Base-by-base conservation (phyloP, 768 basidiomycete species). In the Kwoniella newhampshirensis region DNA sequence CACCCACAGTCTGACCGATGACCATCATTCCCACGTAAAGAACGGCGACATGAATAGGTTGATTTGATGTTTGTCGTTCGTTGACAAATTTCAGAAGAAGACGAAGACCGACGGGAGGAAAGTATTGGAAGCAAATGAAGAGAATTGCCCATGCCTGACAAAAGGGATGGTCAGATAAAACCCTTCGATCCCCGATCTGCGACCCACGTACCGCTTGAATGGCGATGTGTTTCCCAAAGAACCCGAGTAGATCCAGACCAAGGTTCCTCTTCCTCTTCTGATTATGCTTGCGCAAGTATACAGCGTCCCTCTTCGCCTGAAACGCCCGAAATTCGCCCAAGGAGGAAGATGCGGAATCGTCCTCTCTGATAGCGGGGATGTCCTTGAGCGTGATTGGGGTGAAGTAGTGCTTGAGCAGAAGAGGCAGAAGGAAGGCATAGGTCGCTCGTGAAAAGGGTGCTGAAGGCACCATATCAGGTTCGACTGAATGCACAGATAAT, bases 21-120 rank as follows among this genome's bases (percentile, higher is more conserved):
- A 75, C 77, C 68, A 79, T 73, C 43, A 75, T 67, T n/a, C 58
- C 70, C 1, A 78, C 71, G 57, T 78, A 80, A 3, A 78, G 61
- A 5, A 77, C 59, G 0, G 78, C 76, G 47, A 79, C 75, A 49
- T 80, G 78, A 0, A 55, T 56, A 0, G 76, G 76, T 11, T 70
- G 64, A 35, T 60, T 53, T 23, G 63, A 61, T 1, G 68, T 56
- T 15, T 70, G 63, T 0, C 77, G 64, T 5, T 72, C 65, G 25
- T 66, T 75, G 51, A 79, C 66, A 52, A 69, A 77, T 30, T 72
- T 51, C 4, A 80, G 63, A 21, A 80, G 61, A 0, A 75, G 64
- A 39, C 77, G 75, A 30, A 80, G 70, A 37, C 77, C 76, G 11
- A 73, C 58, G 1, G 79, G 77, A 12, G 78, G 76, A n/a, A 77